These are phyloP conservation scores for Pythium guiyangense DNA, from an alignment of 352 stramenopile species.

Conservation along the genomic window DNA sequence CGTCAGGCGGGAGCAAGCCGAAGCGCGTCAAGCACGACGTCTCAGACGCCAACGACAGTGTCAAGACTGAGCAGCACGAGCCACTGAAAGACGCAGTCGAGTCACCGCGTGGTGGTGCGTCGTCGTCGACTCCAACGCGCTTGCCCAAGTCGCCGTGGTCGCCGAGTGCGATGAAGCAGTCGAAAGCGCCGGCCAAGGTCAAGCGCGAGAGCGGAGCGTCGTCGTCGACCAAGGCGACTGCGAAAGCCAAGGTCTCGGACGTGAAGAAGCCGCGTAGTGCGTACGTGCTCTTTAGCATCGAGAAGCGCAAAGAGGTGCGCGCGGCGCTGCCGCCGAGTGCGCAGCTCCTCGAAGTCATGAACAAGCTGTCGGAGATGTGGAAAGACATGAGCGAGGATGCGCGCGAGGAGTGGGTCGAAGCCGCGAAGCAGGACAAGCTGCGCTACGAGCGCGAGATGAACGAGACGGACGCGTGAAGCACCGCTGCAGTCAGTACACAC, in stretches of 20 bases:
- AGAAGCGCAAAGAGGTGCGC: conserved; percentile 53
- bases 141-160: conserved; percentile 64
- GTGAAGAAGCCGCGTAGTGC: conserved; percentile 51
- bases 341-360: conserved; percentile 63
- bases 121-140: conserved; percentile 8
- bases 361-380: conserved; percentile 46
- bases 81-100: conserved; percentile 6
- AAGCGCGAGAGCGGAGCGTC: no score
- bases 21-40: conserved; percentile 44
- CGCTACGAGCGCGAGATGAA: conserved; percentile 78
- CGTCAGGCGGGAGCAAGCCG: conserved; percentile 27
- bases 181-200: no score
- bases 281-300: conserved; percentile 69
- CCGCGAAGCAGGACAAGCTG: conserved; percentile 46
- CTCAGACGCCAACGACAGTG: conserved; percentile 32
- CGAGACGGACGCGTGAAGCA: conserved; percentile 13
- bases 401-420: conserved; percentile 54
- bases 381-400: conserved; percentile 51
- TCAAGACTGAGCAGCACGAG: conserved; percentile 23
- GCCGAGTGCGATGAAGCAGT: conserved; percentile 63
- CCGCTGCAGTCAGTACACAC: no score
- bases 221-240: no score
- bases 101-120: conserved; percentile 4
- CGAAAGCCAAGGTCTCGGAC: conserved; percentile 10
- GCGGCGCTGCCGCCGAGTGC: conserved; percentile 29